Conservation (phyloP, 164 flowering plant genomes). For the Kingdonia uniflora region DNA sequence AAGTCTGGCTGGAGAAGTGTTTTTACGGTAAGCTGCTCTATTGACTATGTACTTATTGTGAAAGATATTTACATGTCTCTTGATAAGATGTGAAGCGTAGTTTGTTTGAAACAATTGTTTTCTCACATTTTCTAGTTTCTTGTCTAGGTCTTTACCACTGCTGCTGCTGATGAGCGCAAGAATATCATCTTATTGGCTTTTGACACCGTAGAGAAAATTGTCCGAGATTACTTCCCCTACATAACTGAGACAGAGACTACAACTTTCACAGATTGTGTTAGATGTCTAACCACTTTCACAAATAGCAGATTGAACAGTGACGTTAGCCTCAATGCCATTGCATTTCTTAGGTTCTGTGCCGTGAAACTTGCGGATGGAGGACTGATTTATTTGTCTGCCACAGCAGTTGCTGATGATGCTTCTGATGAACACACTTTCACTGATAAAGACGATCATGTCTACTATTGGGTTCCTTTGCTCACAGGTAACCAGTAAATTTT, state of each 20-base stretch:
- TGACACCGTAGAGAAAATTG: constrained; percentile 96
- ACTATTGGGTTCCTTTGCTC: constrained; percentile 92
- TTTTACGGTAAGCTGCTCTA: constrained; percentile 61
- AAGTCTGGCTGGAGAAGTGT: constrained; percentile 99
- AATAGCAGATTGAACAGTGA: constrained; percentile 89
- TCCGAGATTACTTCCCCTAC: constrained; percentile 88
- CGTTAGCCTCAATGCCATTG: constrained; percentile 96
- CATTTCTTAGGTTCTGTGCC: constrained; percentile 97
- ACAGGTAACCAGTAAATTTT: constrained; percentile 45
- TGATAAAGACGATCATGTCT: constrained; percentile 61
- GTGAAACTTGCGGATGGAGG: constrained; percentile 96
- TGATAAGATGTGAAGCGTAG: too few species aligned
- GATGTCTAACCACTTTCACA: constrained; percentile 90
- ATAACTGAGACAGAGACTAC: constrained; percentile 94
- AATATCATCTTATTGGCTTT: constrained; percentile 87
- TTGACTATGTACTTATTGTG: constrained; percentile 4
- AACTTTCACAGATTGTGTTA: constrained; percentile 94
- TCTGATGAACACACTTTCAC: constrained; percentile 27
- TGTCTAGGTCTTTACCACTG: constrained; percentile 80
- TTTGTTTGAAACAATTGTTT: too few species aligned
- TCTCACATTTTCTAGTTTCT: constrained; percentile 5
- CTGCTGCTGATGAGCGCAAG: constrained; percentile 97
- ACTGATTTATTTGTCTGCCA: constrained; percentile 34
- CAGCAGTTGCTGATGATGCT: constrained; percentile 24
- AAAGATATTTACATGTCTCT: not conserved